phyloP scores from a whole-genome alignment of 495 filamentous ascomycete genomes.

The Penicillium manginii region DNA sequence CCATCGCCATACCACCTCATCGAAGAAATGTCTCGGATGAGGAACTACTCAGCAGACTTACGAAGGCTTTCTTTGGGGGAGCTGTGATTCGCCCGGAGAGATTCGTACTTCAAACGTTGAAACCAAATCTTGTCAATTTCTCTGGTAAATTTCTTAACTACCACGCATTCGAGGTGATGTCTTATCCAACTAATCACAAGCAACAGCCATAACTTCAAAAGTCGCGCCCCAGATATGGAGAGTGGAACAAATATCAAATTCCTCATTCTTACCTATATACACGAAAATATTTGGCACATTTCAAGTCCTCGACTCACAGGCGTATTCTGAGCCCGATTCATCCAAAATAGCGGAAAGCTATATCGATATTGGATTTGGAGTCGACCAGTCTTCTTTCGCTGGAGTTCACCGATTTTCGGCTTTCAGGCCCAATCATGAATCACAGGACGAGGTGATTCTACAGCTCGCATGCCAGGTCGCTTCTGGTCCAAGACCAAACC shows the following conservation, averaged over 20 bases:
- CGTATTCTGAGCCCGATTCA: not conserved
- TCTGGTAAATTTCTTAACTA: not conserved
- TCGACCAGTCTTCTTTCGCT: not conserved
- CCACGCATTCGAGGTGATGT: not conserved
- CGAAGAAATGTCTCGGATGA: not conserved
- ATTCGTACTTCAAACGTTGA: not conserved
- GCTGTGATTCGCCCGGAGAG: not conserved
- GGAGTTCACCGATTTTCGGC: not conserved
- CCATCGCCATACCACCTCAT: not conserved
- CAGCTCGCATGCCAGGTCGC: not conserved
- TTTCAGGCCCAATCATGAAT: not conserved
- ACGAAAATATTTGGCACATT: not conserved
- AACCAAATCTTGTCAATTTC: not conserved
- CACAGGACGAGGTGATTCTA: not conserved
- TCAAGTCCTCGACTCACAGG: not conserved
- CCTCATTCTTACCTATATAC: not conserved
- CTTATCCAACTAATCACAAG: not conserved
- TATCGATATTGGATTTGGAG: not conserved
- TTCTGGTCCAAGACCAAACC: not conserved
- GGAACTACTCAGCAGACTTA: not conserved
- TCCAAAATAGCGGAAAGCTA: not conserved
- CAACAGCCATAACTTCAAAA: not conserved
- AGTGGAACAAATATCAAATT: not conserved
- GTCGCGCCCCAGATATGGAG: not conserved
- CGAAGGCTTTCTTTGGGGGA: not conserved